A percentile compares a stretch with the other conserved stretches of the same genome.
Conservation (phyloP, 805 yeast species). For the Nakazawaea sp. region DNA sequence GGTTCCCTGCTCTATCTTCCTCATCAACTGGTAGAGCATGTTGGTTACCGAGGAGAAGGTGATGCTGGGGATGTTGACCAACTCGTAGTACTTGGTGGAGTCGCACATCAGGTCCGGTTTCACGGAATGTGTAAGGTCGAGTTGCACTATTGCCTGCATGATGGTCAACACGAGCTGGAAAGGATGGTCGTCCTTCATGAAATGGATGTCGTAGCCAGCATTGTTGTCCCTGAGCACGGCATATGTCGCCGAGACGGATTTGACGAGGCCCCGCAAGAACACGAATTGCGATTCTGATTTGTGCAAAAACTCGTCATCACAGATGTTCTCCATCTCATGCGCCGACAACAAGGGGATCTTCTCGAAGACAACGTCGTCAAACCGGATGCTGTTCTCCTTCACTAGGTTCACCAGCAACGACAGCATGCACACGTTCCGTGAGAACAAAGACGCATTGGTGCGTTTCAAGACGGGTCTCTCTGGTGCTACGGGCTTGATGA, state of each 20-base stretch:
- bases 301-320: no score
- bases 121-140: slow-evolving; percentile 17
- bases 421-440: slow-evolving; percentile 10
- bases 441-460: background rate
- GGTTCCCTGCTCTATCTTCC: slow-evolving; percentile 12
- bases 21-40: slow-evolving; percentile 26
- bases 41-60: slow-evolving; percentile 33
- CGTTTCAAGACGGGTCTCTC: no score
- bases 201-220: slow-evolving; percentile 41
- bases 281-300: slow-evolving; percentile 2
- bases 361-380: slow-evolving; percentile 17
- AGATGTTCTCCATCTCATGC: slow-evolving; percentile 10
- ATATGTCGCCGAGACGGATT: slow-evolving; percentile 14
- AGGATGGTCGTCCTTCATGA: slow-evolving; percentile 34
- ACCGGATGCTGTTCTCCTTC: slow-evolving; percentile 15
- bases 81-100: slow-evolving; percentile 21
- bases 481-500: background rate
- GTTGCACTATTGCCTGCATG: slow-evolving; percentile 26
- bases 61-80: slow-evolving; percentile 26
- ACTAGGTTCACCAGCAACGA: slow-evolving; percentile 17
- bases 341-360: slow-evolving; percentile 19
- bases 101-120: slow-evolving; percentile 11
- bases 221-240: slow-evolving; percentile 15
- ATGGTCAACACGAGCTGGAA: slow-evolving; percentile 28
- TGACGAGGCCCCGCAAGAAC: slow-evolving; percentile 14